phyloP scores from a whole-genome alignment of 306 rosid species.

The Pterocarpus macrocarpus region DNA sequence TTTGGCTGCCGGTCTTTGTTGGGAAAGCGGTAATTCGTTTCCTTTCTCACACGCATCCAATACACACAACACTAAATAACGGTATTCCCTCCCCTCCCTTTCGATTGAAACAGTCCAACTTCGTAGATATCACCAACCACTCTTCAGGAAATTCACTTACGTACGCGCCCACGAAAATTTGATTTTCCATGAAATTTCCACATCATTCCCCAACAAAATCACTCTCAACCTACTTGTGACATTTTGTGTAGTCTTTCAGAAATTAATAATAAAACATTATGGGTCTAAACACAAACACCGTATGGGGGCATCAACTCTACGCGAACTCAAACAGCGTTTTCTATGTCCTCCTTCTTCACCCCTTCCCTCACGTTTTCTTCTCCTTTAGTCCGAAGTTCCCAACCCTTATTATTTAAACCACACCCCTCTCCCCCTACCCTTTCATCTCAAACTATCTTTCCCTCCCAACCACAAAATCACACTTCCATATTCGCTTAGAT shows the following conservation, averaged over 20 bases:
- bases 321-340: neutral
- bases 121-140: neutral
- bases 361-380: constrained; percentile 10
- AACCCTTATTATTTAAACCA: neutral
- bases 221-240: neutral
- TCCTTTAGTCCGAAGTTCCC: accelerated
- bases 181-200: constrained; percentile 7
- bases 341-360: neutral
- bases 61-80: neutral
- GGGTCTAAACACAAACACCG: neutral
- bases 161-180: neutral
- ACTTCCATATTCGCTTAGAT: neutral
- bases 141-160: neutral
- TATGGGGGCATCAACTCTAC: neutral
- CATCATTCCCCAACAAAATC: neutral
- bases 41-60: neutral
- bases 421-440: neutral
- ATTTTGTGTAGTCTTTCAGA: neutral
- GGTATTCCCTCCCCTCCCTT: neutral
- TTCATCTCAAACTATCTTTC: neutral
- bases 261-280: neutral
- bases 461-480: neutral
- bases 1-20: neutral
- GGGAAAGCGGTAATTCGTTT: neutral
- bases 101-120: neutral